Evolutionary conservation across 2,329 filamentous ascomycete species (phyloP).

Genomic region (Rhinocladiella mackenziei): DNA sequence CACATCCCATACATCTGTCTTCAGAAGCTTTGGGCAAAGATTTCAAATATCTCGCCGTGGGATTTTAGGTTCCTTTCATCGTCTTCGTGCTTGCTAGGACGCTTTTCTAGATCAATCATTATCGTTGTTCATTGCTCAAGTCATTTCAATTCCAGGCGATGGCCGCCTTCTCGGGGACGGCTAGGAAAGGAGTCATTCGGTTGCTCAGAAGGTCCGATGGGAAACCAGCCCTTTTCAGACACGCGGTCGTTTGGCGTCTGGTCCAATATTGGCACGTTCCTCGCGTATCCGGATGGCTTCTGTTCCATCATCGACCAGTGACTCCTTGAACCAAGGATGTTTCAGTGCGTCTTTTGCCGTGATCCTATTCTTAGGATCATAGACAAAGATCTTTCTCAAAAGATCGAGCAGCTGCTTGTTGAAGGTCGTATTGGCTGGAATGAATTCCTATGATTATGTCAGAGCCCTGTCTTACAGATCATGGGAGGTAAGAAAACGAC

Average conservation of each 20-base stretch:
- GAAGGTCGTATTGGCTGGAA: slow-evolving; percentile 56
- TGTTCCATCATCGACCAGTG: slow-evolving; percentile 61
- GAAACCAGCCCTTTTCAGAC: slow-evolving; percentile 12
- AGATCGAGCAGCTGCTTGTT: slow-evolving; percentile 62
- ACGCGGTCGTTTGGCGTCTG: slow-evolving; percentile 25
- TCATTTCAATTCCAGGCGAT: background rate
- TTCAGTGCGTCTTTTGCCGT: slow-evolving; percentile 62
- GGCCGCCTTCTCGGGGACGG: too few species aligned
- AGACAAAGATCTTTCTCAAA: slow-evolving; percentile 61
- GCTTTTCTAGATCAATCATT: background rate
- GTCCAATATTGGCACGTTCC: slow-evolving; percentile 22
- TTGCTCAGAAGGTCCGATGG: background rate
- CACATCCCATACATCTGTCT: too few species aligned
- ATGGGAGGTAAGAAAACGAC: slow-evolving; percentile 28
- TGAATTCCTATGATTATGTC: slow-evolving; percentile 53
- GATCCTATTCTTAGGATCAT: slow-evolving; percentile 62
- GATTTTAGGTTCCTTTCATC: too few species aligned
- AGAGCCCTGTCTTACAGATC: slow-evolving; percentile 13
- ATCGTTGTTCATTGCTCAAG: background rate
- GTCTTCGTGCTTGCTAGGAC: too few species aligned
- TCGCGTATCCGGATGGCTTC: slow-evolving; percentile 58
- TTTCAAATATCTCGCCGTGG: too few species aligned
- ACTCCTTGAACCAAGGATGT: slow-evolving; percentile 64
- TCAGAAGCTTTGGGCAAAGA: too few species aligned
- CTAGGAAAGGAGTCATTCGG: too few species aligned